Evolutionary conservation across 208 protist genomes (phyloP).

Genomic region (Wallacemonas sp.): DNA sequence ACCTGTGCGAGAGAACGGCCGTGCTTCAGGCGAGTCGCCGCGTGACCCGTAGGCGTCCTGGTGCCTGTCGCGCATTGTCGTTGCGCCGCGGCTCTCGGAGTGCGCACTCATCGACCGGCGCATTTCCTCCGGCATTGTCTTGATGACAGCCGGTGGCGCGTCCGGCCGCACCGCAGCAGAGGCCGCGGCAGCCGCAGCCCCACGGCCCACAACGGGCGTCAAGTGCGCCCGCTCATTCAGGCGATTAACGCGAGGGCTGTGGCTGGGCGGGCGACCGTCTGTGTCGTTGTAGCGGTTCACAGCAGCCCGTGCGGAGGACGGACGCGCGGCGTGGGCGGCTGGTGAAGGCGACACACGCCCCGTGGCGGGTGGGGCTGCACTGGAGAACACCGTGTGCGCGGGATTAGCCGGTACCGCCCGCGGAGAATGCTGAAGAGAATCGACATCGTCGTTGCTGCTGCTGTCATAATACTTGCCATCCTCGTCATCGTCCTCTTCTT

Average conservation of each 20-base stretch:
- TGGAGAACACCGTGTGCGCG: too few species aligned
- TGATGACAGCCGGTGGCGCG: neutral
- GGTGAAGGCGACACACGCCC: neutral
- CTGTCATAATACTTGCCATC: neutral
- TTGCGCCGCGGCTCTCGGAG: neutral
- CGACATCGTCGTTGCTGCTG: neutral
- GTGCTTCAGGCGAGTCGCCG: constrained; percentile 4
- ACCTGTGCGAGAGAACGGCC: neutral
- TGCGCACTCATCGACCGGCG: neutral
- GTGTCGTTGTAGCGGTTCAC: constrained; percentile 6
- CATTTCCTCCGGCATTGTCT: neutral
- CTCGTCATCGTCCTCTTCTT: neutral
- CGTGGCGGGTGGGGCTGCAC: neutral
- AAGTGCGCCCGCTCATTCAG: constrained; percentile 1
- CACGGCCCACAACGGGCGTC: constrained; percentile 11
- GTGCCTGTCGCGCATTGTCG: neutral
- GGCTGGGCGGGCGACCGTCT: constrained; percentile 4
- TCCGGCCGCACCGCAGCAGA: neutral
- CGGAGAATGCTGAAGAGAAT: neutral
- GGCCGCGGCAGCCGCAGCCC: neutral
- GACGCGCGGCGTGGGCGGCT: neutral
- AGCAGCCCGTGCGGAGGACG: neutral
- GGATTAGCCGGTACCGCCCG: neutral
- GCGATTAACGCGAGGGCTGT: constrained; percentile 6
- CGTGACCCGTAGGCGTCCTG: neutral